A percentile compares a stretch with the other conserved stretches of the same genome.
Conservation (phyloP, 2,329 filamentous ascomycete genomes). For the Alternaria consortialis region DNA sequence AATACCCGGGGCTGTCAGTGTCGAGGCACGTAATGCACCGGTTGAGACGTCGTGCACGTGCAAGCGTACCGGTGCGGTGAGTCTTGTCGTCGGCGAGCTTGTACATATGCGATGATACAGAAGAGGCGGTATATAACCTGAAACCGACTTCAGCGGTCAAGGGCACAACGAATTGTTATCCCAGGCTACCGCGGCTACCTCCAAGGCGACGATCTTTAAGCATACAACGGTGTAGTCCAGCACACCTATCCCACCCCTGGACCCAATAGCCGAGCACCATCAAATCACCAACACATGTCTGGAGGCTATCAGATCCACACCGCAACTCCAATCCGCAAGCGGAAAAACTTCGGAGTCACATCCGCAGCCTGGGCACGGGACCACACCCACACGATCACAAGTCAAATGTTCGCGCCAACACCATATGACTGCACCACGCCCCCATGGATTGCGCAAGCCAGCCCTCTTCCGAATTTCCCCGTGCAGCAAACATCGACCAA, state of each 20-base stretch:
- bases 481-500: slow-evolving; percentile 8
- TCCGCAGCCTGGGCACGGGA: slow-evolving; percentile 1
- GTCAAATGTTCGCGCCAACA: slow-evolving; percentile 12
- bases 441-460: slow-evolving; percentile 4
- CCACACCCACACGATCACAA: slow-evolving; percentile 2
- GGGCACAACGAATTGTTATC: neutral
- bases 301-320: slow-evolving; percentile 5
- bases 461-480: slow-evolving; percentile 7
- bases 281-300: slow-evolving; percentile 5
- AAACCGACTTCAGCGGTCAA: slow-evolving; percentile 5
- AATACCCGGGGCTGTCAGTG: slow-evolving; percentile 3
- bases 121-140: slow-evolving; percentile 10
- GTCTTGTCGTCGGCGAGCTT: slow-evolving; percentile 3
- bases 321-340: neutral
- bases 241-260: neutral
- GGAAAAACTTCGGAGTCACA: slow-evolving; percentile 1
- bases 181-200: neutral
- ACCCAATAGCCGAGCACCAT: neutral
- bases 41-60: neutral
- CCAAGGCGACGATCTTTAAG: neutral
- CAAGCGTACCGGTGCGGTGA: slow-evolving; percentile 9
- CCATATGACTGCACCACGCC: slow-evolving; percentile 12
- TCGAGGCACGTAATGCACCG: slow-evolving; percentile 6
- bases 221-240: neutral
- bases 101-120: neutral